phyloP scores from a whole-genome alignment of 768 basidiomycete genomes.

The Psilocybe cyanescens region DNA sequence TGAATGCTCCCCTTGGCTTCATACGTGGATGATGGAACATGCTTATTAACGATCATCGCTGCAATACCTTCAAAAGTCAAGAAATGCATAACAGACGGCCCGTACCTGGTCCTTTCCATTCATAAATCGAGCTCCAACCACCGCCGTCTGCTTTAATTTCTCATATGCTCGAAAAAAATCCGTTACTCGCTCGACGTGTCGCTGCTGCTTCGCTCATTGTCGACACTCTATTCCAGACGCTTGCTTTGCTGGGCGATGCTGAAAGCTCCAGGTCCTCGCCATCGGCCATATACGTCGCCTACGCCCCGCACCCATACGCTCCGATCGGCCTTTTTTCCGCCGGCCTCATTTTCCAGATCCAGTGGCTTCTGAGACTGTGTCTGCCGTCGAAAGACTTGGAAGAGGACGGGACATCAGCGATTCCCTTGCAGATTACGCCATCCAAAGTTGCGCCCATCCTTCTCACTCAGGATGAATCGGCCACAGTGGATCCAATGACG shows the following conservation, averaged over 20 bases:
- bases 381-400: neutral
- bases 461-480: too few species aligned
- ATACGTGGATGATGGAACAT: neutral
- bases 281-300: conserved; percentile 14
- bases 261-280: conserved; percentile 12
- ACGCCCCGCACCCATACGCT: conserved; percentile 13
- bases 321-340: conserved; percentile 8
- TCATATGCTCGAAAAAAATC: neutral
- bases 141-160: neutral
- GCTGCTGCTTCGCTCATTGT: conserved; percentile 3
- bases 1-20: too few species aligned
- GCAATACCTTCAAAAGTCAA: neutral
- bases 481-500: too few species aligned
- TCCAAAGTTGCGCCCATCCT: neutral
- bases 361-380: conserved; percentile 11
- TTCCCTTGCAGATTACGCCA: neutral
- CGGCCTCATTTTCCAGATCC: conserved; percentile 7
- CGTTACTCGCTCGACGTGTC: conserved; percentile 9
- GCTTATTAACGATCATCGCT: neutral
- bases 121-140: neutral
- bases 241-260: conserved; percentile 9
- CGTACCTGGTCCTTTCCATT: neutral
- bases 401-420: neutral
- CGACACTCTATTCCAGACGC: conserved; percentile 12
- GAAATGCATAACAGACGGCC: neutral